Evolutionary conservation across 352 stramenopile species (phyloP), one percentile per base, ranked within the genome.

Genomic region (Globisporangium splendens): DNA sequence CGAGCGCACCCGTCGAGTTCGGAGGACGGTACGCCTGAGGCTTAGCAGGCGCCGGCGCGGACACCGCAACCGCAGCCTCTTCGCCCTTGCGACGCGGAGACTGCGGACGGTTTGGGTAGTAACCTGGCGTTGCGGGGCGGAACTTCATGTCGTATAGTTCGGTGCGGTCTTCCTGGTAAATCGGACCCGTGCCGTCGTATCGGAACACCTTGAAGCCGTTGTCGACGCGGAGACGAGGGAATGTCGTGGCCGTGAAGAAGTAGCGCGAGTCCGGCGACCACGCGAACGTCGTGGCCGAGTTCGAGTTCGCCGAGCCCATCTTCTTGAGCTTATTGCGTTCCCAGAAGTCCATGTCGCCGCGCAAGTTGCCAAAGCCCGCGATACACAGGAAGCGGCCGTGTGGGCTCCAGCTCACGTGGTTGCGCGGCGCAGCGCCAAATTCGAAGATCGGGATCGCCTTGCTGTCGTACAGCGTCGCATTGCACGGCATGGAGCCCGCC

Each of bases 191-290:
- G 44, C 97, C 96, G 71, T 99, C 96, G 74, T 99, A 99, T 50
- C 86, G 85, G 76, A 98, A 99, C 5, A 99, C 62, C 67, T 97
- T 93, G 24, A 98, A 93, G 51, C 94, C 93, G 70, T 99, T 99
- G 71, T 99, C 97, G 11, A 99, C 96, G 77, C 98, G 98, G 80
- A 99, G 96, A 46, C 96, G 88, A n/a, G 97, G 97, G 59, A 97
- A 98, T 18, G 93, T 98, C 20, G 96, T 99, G 18, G 91, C 93
- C 41, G 96, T 98, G 41, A 97, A 69, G 63, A 99, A 98, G 72
- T 95, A 97, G 46, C 94, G 80, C 44, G 85, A 97, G 68, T 98
- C 94, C 2, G 97, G 95, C 18, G 88, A 97, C 97, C 97, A 99
- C 18, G 76, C 65, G 35, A 89, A 93, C 24, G 68, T 80, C 12